These are phyloP conservation scores for Bremia lactucae DNA, from an alignment of 352 stramenopile genomes.

Conservation along the genomic window DNA sequence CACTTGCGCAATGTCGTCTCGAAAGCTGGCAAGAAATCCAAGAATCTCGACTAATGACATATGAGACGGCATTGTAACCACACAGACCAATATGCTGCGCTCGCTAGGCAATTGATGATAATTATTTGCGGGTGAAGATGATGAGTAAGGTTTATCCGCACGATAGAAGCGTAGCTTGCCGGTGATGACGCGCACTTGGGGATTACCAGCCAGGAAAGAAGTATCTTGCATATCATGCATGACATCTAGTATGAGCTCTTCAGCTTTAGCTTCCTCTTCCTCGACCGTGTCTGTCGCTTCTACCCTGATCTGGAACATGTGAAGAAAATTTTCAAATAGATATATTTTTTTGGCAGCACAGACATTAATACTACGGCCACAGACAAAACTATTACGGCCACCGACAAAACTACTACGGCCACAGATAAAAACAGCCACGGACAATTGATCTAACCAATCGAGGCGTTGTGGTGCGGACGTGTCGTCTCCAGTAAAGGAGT, in stretches of 20 bases:
- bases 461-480: conserved; percentile 7
- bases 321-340: no score
- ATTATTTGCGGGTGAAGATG: conserved; percentile 1
- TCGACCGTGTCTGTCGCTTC: conserved; percentile 32
- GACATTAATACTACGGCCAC: no score
- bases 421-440: no score
- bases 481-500: background rate
- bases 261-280: conserved; percentile 31
- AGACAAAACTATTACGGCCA: no score
- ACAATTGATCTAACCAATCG: no score
- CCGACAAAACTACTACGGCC: no score
- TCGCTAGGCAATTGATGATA: conserved; percentile 43
- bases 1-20: conserved; percentile 59
- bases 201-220: conserved; percentile 65
- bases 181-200: conserved; percentile 63
- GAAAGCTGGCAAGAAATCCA: conserved; percentile 71
- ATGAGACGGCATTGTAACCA: conserved; percentile 75
- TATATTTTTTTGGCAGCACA: no score
- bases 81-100: conserved; percentile 66
- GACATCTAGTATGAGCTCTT: conserved; percentile 12
- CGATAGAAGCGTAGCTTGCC: conserved; percentile 79
- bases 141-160: conserved; percentile 41
- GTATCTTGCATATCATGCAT: conserved; percentile 23
- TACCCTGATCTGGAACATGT: conserved; percentile 83
- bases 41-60: conserved; percentile 81